Base-by-base conservation (phyloP, 176 grass and related monocot species). In the Areca catechu region DNA sequence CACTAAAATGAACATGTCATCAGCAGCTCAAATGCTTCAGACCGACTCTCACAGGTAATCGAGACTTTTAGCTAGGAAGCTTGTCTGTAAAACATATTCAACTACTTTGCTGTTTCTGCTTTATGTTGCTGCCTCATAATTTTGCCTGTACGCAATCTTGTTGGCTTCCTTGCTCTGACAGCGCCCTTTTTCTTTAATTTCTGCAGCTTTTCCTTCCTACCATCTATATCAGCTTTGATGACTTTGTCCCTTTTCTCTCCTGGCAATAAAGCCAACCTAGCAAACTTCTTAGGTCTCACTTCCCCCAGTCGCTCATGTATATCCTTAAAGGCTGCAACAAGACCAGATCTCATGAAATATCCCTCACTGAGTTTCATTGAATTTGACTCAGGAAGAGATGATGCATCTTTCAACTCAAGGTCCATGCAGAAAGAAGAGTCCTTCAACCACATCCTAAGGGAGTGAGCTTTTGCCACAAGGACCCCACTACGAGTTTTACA, bases 361-460 rank as follows among this genome's bases (percentile, higher is more conserved):
- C 91, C 91, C 34, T 90, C 86, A 20, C 64, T 86, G 28, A 95
- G 90, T 76, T 78, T 82, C 80, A 96, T 87, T 60, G 83, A 87
- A 79, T 96, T 96, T 52, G 63, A 65, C 69, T 67, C 49, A 60
- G 86, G 83, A 87, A 90, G 86, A 75, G 80, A 60, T 48, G 56
- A 67, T 62, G 63, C 24, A 37, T 96, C 80, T 87, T 96, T 90
- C 66, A 96, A 78, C 71, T 96, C 80, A 20, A 96, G 83, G 61
- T 96, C 86, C 77, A 90, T 73, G 74, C 86, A 96, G 61, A 96
- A 96, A 71, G 83, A 70, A 64, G 91, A 96, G 61, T 96, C 86
- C 79, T 96, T 96, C 51, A 96, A 64, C 86, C 86, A 87, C 91
- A 87, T 90, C 66, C 77, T 84, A 78, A 96, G 86, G 51, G 91